Conservation (phyloP, 148 eudicot genomes). For the Bassia scoparia region DNA sequence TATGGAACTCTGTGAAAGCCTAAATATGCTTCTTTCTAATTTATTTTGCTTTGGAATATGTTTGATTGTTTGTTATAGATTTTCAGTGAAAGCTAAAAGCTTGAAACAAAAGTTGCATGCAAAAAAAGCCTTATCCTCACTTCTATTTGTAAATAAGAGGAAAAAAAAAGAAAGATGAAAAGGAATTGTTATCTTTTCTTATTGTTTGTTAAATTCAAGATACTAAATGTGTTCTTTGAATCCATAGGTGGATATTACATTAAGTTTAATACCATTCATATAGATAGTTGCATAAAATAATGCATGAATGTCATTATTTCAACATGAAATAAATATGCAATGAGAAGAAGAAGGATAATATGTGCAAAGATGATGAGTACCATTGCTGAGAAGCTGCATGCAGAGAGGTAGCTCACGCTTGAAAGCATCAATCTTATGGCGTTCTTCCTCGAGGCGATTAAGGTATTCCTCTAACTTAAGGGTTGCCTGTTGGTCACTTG, state of each 20-base stretch:
- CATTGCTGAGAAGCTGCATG: constrained; percentile 87
- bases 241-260: background rate
- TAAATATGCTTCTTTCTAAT: background rate
- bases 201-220: background rate
- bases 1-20: constrained; percentile 8
- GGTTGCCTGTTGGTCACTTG: constrained; percentile 22
- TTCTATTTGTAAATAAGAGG: constrained; percentile 13
- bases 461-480: constrained; percentile 75
- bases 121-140: constrained; percentile 8
- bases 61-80: too few relatives aligned
- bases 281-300: too few relatives aligned
- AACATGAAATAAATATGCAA: background rate
- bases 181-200: constrained; percentile 19
- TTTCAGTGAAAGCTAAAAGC: constrained; percentile 18
- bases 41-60: constrained; percentile 9
- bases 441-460: constrained; percentile 76
- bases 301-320: too few relatives aligned
- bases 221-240: background rate
- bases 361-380: constrained; percentile 27
- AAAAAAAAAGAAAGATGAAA: constrained; percentile 24
- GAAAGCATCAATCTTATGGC: constrained; percentile 95
- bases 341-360: background rate
- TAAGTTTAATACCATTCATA: too few relatives aligned
- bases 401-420: constrained; percentile 96
- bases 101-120: constrained; percentile 24